phyloP scores from a whole-genome alignment of 257 asterid genomes.

The Solanum etuberosum region DNA sequence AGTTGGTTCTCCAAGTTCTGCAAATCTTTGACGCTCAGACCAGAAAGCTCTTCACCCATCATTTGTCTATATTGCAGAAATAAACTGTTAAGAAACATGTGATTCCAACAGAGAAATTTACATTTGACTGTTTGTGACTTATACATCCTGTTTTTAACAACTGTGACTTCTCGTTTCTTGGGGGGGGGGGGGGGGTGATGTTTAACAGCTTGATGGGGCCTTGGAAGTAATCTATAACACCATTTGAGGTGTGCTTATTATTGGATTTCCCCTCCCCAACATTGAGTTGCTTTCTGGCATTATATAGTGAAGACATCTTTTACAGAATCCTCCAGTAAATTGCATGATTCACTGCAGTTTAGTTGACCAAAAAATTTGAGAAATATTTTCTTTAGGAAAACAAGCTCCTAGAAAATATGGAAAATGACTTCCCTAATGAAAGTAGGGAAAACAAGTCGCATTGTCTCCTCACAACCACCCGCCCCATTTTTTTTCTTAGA shows the following conservation, averaged over 20 bases:
- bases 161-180: background rate
- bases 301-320: background rate
- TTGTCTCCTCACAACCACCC: background rate
- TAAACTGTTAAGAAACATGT: background rate
- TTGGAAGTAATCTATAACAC: background rate
- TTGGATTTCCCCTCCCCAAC: background rate
- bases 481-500: too few relatives aligned
- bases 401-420: background rate
- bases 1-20: conserved; percentile 58
- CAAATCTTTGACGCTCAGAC: conserved; percentile 45
- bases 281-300: background rate
- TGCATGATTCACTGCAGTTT: background rate
- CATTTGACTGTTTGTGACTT: background rate
- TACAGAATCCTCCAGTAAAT: background rate
- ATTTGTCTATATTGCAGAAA: conserved; percentile 33
- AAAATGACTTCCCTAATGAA: background rate
- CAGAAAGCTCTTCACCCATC: conserved; percentile 67
- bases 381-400: background rate
- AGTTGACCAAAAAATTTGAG: background rate
- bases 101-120: background rate
- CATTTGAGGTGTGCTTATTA: background rate
- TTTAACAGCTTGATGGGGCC: background rate
- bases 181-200: background rate
- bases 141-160: background rate
- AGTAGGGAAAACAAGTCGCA: background rate